Conservation (phyloP, 2,329 filamentous ascomycete species). For the Fusarium oxysporum region DNA sequence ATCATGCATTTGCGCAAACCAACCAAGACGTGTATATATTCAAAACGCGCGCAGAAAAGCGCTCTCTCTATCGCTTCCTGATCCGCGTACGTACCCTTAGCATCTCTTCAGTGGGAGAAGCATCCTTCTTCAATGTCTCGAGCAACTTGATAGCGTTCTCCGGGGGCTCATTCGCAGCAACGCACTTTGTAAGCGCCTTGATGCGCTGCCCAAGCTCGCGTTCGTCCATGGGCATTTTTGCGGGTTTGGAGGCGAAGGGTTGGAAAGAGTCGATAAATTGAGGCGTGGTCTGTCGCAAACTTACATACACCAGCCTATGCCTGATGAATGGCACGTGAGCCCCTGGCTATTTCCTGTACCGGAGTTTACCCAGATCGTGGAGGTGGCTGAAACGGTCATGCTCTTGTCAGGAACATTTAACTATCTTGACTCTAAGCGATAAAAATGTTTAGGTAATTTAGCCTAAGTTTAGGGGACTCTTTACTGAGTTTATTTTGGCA, state of each 20-base stretch:
- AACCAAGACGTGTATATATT: constrained; percentile 17
- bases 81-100: constrained; percentile 74
- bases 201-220: constrained; percentile 83
- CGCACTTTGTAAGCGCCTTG: constrained; percentile 83
- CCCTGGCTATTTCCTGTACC: background rate
- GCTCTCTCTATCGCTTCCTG: background rate
- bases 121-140: constrained; percentile 81
- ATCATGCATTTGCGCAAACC: constrained; percentile 39
- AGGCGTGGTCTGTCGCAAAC: constrained; percentile 11
- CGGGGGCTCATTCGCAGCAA: constrained; percentile 78
- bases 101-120: constrained; percentile 88
- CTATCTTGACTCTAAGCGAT: no score
- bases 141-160: constrained; percentile 79
- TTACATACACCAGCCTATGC: constrained; percentile 22
- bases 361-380: constrained; percentile 30
- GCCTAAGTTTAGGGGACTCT: no score
- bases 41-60: background rate
- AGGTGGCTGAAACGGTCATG: background rate
- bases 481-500: no score
- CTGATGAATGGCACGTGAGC: constrained; percentile 36
- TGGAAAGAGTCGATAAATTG: constrained; percentile 15
- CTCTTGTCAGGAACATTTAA: background rate
- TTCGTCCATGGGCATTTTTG: constrained; percentile 71
- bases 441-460: no score
- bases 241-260: background rate